Evolutionary conservation across 2,329 filamentous ascomycete genomes (phyloP), one percentile per base, ranked within the genome.

Genomic region (Exophiala sp.): DNA sequence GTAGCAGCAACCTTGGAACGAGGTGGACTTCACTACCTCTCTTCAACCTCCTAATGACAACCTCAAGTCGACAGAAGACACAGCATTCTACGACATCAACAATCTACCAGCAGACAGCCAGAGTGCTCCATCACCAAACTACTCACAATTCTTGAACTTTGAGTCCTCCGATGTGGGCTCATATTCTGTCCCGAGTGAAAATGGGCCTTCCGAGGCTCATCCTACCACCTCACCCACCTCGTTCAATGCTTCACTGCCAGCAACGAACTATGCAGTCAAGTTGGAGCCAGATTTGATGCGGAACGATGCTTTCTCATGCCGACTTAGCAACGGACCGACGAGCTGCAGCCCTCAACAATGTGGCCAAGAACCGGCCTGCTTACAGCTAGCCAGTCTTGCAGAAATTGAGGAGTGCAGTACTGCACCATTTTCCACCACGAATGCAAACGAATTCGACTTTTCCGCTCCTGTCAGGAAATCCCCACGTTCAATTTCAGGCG

Each of bases 351-450:
- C 50, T 5, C 57, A 36, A 29, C 40, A 12, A 29, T 52, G 54
- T 41, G 54, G 57, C n/a, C 20, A 36, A 5, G 46, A 47, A 7
- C 52, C 57, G 1, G 16, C 44, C 5, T 60, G 57, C 47, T 20
- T 53, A 3, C 57, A 60, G 16, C 32, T 57, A 8, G 36, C 55
- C 24, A 49, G 49, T 11, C 50, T 50, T 38, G 51, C 51, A 1
- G 54, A 56, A 35, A 60, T 60, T 21, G 57, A 60, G 43, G 57
- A 60, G 21, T 57, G 52, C 54, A 54, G 50, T 39, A 20, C 47
- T 8, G 36, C 45, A 14, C 42, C 33, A 7, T 55, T 24, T 50
- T 9, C 39, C 12, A n/a, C 47, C 29, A 36, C 35, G 14, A 32
- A 34, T 24, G 21, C 35, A 11, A 18, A 20, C 21, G 24, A 29